Conservation (phyloP, 1,284 basidiomycete species). For the Tilletia setariae region DNA sequence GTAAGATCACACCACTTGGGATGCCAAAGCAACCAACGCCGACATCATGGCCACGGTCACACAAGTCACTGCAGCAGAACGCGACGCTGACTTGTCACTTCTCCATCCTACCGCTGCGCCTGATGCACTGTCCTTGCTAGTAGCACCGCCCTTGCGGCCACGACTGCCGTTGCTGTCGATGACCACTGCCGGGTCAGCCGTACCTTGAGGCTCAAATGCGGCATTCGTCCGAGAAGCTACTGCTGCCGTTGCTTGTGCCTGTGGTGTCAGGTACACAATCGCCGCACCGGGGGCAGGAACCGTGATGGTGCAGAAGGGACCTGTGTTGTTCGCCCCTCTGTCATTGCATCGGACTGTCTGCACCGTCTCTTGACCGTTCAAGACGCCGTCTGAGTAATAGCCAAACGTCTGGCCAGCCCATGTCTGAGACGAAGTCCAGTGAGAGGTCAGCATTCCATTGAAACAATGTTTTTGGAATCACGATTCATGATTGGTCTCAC, state of each 20-base stretch:
- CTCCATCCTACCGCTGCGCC: neutral
- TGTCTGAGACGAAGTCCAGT: constrained; percentile 50
- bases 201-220: constrained; percentile 18
- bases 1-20: no score
- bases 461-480: neutral
- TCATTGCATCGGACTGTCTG: constrained; percentile 62
- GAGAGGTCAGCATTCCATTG: neutral
- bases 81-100: neutral
- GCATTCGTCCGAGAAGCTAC: neutral
- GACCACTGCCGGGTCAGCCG: constrained; percentile 6
- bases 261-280: constrained; percentile 65
- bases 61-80: neutral
- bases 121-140: constrained; percentile 2
- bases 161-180: constrained; percentile 18
- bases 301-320: constrained; percentile 62
- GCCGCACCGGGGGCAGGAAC: constrained; percentile 71
- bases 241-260: constrained; percentile 10
- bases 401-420: constrained; percentile 74
- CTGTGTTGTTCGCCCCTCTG: neutral
- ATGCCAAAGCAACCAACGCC: neutral
- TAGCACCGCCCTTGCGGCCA: constrained; percentile 13
- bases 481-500: constrained; percentile 15
- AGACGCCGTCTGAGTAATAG: constrained; percentile 67
- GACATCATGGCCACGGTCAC: neutral
- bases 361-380: constrained; percentile 61